phyloP scores from a whole-genome alignment of 805 yeast genomes.

The Candida montana region DNA sequence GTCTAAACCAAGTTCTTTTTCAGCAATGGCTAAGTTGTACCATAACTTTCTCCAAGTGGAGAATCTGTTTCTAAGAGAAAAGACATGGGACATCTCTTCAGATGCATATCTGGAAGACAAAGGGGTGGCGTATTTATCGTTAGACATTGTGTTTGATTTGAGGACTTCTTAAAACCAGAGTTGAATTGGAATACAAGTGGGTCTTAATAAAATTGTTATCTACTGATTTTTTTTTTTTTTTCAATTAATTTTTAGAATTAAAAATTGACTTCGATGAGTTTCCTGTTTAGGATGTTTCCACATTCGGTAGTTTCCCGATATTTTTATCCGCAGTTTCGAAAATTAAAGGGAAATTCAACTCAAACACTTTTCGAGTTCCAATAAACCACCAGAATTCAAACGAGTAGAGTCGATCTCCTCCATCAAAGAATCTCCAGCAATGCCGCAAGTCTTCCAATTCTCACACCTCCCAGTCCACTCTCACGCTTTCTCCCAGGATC shows the following conservation, averaged over 20 bases:
- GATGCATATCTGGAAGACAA: slow-evolving; percentile 96
- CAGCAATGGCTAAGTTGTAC: slow-evolving; percentile 94
- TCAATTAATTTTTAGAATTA: background rate
- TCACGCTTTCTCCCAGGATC: slow-evolving; percentile 78
- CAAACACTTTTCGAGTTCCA: background rate
- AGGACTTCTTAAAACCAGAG: no score
- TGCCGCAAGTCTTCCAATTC: slow-evolving; percentile 46
- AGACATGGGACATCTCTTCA: slow-evolving; percentile 91
- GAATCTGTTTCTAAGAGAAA: slow-evolving; percentile 89
- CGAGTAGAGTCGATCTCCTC: slow-evolving; percentile 26
- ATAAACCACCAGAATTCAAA: background rate
- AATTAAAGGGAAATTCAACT: no score
- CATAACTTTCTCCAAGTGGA: slow-evolving; percentile 98
- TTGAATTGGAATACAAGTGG: no score
- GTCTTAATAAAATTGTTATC: no score
- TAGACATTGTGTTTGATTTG: slow-evolving; percentile 23
- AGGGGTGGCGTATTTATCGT: slow-evolving; percentile 86
- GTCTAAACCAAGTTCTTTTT: slow-evolving; percentile 79
- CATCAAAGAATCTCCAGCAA: slow-evolving; percentile 2
- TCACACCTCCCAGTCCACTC: slow-evolving; percentile 87
- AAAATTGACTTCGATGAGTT: slow-evolving; percentile 2
- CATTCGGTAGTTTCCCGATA: background rate
- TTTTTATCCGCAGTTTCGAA: background rate
- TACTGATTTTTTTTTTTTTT: background rate
- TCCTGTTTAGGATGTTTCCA: background rate